A percentile compares a stretch with the other conserved stretches of the same genome.
Conservation (phyloP, 257 asterid genomes). For the Solanum megistacrolobum region DNA sequence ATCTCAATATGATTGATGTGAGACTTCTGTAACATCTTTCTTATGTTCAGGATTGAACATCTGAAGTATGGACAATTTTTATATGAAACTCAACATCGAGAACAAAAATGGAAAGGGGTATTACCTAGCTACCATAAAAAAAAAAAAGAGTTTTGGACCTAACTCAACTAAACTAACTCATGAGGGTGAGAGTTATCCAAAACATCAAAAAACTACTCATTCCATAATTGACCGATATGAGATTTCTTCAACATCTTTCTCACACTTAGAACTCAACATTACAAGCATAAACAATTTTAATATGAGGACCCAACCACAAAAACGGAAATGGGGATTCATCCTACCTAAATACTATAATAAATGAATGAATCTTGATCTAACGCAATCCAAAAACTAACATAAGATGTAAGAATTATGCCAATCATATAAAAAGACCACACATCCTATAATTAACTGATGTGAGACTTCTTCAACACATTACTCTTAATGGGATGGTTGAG, state of each 20-base stretch:
- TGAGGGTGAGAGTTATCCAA: not conserved
- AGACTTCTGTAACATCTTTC: not conserved
- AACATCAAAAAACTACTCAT: not conserved
- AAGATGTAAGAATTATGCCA: rapidly evolving
- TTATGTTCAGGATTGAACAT: not conserved
- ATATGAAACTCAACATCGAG: not conserved
- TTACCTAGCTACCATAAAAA: not conserved
- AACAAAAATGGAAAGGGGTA: not conserved
- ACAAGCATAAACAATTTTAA: not conserved
- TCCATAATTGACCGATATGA: not conserved
- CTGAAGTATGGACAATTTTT: not conserved
- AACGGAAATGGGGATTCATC: not conserved
- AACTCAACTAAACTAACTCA: not conserved
- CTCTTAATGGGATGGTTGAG: not conserved
- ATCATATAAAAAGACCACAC: not conserved
- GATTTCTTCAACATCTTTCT: not conserved
- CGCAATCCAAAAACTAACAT: not conserved
- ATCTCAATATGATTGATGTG: not conserved
- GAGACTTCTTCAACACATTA: not conserved
- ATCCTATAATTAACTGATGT: not conserved
- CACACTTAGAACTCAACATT: not conserved
- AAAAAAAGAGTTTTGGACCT: not conserved
- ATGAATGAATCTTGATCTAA: not conserved
- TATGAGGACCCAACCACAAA: not conserved
- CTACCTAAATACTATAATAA: not conserved